Conservation (phyloP, 2,329 filamentous ascomycete species). For the Epichloe sp. region DNA sequence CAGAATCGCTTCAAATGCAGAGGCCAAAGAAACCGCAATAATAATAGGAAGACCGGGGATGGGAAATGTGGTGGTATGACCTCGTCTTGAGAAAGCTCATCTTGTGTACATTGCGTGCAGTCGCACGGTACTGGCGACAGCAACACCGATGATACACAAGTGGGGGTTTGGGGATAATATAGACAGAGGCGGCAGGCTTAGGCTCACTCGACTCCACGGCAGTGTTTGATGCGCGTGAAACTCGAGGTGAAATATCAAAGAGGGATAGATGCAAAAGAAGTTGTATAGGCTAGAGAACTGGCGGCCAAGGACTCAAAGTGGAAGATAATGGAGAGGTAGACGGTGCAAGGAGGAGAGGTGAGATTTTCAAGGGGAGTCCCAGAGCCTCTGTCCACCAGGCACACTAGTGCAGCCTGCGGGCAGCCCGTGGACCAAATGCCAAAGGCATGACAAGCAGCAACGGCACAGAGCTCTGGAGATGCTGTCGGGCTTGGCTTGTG, state of each 20-base stretch:
- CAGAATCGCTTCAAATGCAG: background rate
- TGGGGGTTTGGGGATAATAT: background rate
- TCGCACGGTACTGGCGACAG: conserved; percentile 12
- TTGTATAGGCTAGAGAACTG: background rate
- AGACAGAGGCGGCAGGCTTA: background rate
- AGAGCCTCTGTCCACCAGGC: background rate
- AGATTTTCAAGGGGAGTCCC: background rate
- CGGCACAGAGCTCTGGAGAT: background rate
- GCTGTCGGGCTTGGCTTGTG: background rate
- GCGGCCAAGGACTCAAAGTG: background rate
- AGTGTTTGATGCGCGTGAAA: background rate
- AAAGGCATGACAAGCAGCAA: background rate
- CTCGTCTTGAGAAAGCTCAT: conserved; percentile 34
- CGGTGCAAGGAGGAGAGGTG: background rate
- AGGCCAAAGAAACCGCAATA: background rate
- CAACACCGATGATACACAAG: background rate
- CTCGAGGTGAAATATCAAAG: background rate
- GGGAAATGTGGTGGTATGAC: conserved; percentile 8
- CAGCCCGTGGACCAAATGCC: no score
- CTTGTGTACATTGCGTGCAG: conserved; percentile 24
- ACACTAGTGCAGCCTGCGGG: background rate
- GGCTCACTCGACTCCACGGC: background rate
- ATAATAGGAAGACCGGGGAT: background rate
- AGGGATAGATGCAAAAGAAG: background rate
- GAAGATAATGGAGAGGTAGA: background rate